Evolutionary conservation across 2,329 filamentous ascomycete genomes (phyloP).

Genomic region (Sordariomycetes sp.): DNA sequence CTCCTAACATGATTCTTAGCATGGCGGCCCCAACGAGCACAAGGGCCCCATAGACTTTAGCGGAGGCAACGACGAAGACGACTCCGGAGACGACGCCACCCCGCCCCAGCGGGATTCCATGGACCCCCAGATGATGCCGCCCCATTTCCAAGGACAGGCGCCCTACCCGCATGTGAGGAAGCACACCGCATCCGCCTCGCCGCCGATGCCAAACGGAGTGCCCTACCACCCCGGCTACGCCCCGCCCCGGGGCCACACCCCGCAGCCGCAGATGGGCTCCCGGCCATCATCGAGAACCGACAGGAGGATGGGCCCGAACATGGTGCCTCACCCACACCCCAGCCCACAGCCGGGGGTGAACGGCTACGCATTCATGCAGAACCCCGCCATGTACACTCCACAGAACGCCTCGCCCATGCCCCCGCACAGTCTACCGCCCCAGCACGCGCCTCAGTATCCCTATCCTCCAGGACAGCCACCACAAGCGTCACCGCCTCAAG

Average conservation of each 20-base stretch:
- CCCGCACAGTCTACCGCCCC: slow-evolving; percentile 23
- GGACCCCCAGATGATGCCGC: slow-evolving; percentile 53
- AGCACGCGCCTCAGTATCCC: slow-evolving; percentile 14
- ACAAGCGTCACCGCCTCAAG: slow-evolving; percentile 12
- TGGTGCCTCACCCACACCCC: slow-evolving; percentile 48
- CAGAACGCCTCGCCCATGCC: slow-evolving; percentile 35
- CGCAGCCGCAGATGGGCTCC: slow-evolving; percentile 66
- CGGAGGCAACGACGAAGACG: slow-evolving; percentile 72
- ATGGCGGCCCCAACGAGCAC: slow-evolving; percentile 87
- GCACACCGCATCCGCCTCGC: slow-evolving; percentile 75
- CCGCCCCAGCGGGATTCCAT: slow-evolving; percentile 56
- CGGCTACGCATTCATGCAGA: slow-evolving; percentile 75
- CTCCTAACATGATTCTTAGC: slow-evolving; percentile 38
- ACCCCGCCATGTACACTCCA: slow-evolving; percentile 75
- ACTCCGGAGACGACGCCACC: slow-evolving; percentile 50
- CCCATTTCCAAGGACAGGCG: slow-evolving; percentile 57
- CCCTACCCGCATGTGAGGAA: slow-evolving; percentile 76
- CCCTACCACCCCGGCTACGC: slow-evolving; percentile 36
- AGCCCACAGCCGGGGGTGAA: slow-evolving; percentile 49
- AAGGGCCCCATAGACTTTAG: slow-evolving; percentile 91
- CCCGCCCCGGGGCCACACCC: slow-evolving; percentile 61
- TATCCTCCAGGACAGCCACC: slow-evolving; percentile 22
- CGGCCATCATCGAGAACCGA: slow-evolving; percentile 65
- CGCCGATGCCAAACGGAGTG: slow-evolving; percentile 71
- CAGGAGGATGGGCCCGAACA: slow-evolving; percentile 63